Conservation (phyloP, 108 stramenopile genomes). For the Licmophora abbreviata region DNA sequence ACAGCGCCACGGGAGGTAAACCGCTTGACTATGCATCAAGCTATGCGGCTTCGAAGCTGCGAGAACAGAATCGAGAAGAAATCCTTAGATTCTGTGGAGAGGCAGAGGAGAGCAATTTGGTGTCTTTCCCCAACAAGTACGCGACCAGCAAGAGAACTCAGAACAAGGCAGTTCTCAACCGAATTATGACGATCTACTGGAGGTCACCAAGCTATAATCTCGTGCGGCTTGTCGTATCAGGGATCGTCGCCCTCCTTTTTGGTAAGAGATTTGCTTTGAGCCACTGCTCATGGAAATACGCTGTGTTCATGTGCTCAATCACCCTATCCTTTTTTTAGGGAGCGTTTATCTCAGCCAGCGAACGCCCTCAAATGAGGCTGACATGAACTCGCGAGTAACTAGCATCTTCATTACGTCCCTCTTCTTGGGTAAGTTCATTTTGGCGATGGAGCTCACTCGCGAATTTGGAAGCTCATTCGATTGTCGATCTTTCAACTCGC, state of each 20-base stretch:
- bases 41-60: constrained; percentile 34
- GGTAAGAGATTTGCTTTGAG: background rate
- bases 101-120: constrained; percentile 22
- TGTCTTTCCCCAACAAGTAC: constrained; percentile 29
- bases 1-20: constrained; percentile 8
- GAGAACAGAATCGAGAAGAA: constrained; percentile 18
- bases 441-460: background rate
- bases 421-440: constrained; percentile 17
- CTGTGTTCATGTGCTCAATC: background rate
- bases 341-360: constrained; percentile 40
- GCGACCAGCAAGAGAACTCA: constrained; percentile 34
- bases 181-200: constrained; percentile 42
- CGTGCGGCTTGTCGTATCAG: constrained; percentile 35
- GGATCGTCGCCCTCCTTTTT: constrained; percentile 47
- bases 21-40: constrained; percentile 39
- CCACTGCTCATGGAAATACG: background rate
- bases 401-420: constrained; percentile 50
- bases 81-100: constrained; percentile 23
- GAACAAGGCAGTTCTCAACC: constrained; percentile 23
- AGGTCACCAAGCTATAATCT: constrained; percentile 57
- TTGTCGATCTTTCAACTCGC: background rate
- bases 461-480: background rate
- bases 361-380: constrained; percentile 37
- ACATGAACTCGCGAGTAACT: constrained; percentile 52
- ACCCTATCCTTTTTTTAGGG: constrained; percentile 5